Conservation (phyloP, 352 stramenopile species). For the Pythium volutum region DNA sequence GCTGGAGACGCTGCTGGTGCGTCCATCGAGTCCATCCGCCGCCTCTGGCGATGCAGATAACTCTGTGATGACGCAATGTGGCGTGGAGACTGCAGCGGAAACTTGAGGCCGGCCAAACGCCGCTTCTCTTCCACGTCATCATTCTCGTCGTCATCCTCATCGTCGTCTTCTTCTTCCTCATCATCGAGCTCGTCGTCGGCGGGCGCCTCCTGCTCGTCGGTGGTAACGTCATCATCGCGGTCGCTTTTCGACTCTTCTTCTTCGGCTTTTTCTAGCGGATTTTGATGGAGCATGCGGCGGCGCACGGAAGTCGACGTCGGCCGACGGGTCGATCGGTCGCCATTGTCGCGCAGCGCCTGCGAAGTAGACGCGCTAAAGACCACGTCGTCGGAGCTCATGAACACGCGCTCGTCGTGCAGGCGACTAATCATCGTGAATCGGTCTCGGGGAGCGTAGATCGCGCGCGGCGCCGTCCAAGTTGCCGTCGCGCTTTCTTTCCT, state of each 20-base stretch:
- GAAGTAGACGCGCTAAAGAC: conserved; percentile 30
- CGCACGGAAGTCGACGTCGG: not conserved
- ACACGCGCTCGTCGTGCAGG: conserved; percentile 58
- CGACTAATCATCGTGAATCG: conserved; percentile 43
- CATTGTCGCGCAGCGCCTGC: conserved; percentile 14
- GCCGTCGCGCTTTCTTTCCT: not conserved
- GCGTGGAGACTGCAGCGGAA: conserved; percentile 26
- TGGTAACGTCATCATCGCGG: not conserved
- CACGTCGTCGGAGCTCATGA: conserved; percentile 61
- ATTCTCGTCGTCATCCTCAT: conserved; percentile 17
- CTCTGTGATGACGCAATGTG: conserved; percentile 21
- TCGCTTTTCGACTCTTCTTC: conserved; percentile 22
- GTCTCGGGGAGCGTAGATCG: not conserved
- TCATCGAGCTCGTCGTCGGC: conserved; percentile 17
- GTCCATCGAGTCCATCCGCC: not conserved
- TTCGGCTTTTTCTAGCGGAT: not conserved
- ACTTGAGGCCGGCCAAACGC: conserved; percentile 37
- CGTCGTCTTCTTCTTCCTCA: conserved; percentile 5
- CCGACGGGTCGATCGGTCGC: not conserved
- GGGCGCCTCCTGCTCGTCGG: conserved; percentile 1
- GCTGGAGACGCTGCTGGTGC: not conserved
- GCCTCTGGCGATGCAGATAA: conserved; percentile 14
- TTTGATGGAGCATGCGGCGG: not conserved
- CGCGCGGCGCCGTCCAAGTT: too few relatives aligned
- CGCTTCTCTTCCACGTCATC: conserved; percentile 31